phyloP scores from a whole-genome alignment of 139 green algal species.

The Pseudopediastrum boryanum region DNA sequence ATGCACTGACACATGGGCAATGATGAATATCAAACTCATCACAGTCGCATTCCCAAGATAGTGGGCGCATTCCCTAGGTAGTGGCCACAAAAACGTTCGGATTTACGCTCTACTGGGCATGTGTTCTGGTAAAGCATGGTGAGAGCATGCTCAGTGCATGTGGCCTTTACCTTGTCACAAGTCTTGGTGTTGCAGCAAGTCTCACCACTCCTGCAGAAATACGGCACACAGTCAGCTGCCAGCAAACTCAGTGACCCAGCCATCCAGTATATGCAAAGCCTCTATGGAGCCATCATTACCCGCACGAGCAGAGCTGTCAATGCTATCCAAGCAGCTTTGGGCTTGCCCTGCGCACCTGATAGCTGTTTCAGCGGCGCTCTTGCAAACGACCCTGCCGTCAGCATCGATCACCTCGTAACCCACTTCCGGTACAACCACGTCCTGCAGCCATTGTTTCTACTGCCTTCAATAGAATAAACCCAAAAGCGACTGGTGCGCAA shows the following conservation, averaged over 20 bases:
- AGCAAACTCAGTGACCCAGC: not conserved
- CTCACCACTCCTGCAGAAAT: not conserved
- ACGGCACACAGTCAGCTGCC: not conserved
- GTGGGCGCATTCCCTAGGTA: no score
- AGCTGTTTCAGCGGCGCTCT: slow-evolving; percentile 22
- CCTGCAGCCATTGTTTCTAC: not conserved
- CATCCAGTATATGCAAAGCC: no score
- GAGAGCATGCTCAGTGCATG: no score
- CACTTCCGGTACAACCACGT: not conserved
- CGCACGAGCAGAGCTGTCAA: not conserved
- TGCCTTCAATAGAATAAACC: not conserved
- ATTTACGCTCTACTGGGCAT: no score
- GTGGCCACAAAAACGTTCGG: no score
- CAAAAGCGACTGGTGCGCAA: not conserved
- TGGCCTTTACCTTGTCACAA: no score
- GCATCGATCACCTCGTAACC: slow-evolving; percentile 33
- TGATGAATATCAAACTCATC: no score
- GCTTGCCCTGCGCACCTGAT: not conserved
- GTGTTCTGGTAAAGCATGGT: no score
- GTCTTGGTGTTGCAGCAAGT: not conserved
- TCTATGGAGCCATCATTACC: not conserved
- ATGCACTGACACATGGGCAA: no score
- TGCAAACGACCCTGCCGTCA: not conserved
- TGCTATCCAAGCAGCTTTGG: not conserved
- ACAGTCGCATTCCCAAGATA: no score